Percentiles rank a stretch among this genome's conserved stretches.
These are phyloP conservation scores for Fonsecaea pugnacius DNA, from an alignment of 2,329 filamentous ascomycete species.

Conservation along the genomic window DNA sequence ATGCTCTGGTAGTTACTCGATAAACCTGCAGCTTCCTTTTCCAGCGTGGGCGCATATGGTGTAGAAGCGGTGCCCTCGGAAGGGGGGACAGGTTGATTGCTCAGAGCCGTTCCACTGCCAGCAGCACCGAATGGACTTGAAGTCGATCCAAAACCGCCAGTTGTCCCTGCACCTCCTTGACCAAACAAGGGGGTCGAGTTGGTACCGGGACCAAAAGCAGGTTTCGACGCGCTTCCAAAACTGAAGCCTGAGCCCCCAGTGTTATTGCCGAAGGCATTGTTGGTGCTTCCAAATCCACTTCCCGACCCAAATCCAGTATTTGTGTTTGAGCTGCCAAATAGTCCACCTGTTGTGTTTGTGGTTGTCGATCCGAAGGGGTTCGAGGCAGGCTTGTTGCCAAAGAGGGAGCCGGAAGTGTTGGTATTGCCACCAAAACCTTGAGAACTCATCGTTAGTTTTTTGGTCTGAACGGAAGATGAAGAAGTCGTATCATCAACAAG, in stretches of 20 bases:
- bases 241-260: conserved; percentile 40
- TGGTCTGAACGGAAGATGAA: neutral
- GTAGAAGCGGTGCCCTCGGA: conserved; percentile 53
- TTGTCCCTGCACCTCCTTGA: conserved; percentile 36
- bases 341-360: conserved; percentile 33
- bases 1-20: conserved; percentile 55
- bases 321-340: conserved; percentile 34
- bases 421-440: conserved; percentile 33
- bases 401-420: conserved; percentile 31
- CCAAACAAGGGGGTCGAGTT: conserved; percentile 36
- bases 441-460: conserved; percentile 16
- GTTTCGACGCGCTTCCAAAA: conserved; percentile 54
- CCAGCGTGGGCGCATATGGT: conserved; percentile 51
- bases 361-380: conserved; percentile 35
- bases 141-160: conserved; percentile 44
- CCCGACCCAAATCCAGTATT: conserved; percentile 30
- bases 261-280: conserved; percentile 36
- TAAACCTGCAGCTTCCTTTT: conserved; percentile 49
- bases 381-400: conserved; percentile 35
- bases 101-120: conserved; percentile 49
- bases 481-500: neutral
- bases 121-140: conserved; percentile 43
- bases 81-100: conserved; percentile 44
- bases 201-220: conserved; percentile 52
- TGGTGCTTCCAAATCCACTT: conserved; percentile 34